Evolutionary conservation across 2,329 filamentous ascomycete genomes (phyloP), one percentile per base, ranked within the genome.

Genomic region (Ophiostoma australiae): DNA sequence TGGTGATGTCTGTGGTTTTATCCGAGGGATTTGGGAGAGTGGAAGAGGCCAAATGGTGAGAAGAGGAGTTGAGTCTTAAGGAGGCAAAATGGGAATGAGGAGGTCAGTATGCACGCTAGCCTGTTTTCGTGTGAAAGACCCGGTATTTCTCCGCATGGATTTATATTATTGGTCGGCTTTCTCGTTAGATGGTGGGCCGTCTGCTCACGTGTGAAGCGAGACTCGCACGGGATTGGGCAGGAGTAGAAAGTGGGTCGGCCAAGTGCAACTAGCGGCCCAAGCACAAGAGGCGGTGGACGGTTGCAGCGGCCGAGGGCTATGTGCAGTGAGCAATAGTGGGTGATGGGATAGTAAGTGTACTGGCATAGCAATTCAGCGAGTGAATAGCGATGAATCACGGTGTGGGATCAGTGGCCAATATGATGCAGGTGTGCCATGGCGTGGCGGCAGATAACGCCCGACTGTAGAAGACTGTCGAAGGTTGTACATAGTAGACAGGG

Each of bases 221-320:
- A 35, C 15, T 6, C 3, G 27, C 58, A 27, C 3, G 27, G 58
- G 27, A 63, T 63, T 63, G 58, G 58, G 58, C 27, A 63, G 13
- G 52, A 58, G 23, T 1, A 23, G 52, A 27, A 27, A 27, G 52
- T 58, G 52, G 52, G 58, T 33, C 58, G 2, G 58, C 58, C 58
- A 33, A 63, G 58, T 63, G 58, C 4, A 58, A 27, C 58, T 63
- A 63, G 58, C 58, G 52, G n/a, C n/a, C 10, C 27, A 7, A 17
- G n/a, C n/a, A 58, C n/a, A 55, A 55, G n/a, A 55, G n/a, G 52
- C 52, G 52, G 52, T 55, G 52, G 52, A 48, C 44, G 44, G n/a
- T 48, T 48, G 15, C 44, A 48, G 44, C n/a, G 44, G 44, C 5
- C 37, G 17, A n/a, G 5, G 41, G 44, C 17, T n/a, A 17, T 20